phyloP scores from a whole-genome alignment of 495 filamentous ascomycete genomes.

The Immersiella caudata region DNA sequence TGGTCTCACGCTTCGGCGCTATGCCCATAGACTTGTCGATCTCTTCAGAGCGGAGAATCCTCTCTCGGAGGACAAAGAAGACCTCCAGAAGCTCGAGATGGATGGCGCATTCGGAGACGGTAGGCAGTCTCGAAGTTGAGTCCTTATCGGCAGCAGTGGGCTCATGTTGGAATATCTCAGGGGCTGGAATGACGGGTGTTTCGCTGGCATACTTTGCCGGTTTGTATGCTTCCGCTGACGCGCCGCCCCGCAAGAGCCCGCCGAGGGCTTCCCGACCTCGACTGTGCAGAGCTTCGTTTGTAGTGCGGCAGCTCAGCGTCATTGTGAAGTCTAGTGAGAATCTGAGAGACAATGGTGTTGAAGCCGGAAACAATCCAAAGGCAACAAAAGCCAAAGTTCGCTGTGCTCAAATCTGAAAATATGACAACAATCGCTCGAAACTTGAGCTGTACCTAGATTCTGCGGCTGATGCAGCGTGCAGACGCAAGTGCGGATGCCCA shows the following conservation, averaged over 20 bases:
- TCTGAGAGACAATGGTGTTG: background rate
- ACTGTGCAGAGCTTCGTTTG: conserved; percentile 7
- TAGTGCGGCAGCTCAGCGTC: conserved; percentile 13
- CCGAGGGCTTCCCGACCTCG: background rate
- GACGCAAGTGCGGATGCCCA: background rate
- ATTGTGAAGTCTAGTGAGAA: background rate
- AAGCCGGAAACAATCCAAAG: background rate
- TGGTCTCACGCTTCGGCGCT: conserved; percentile 11
- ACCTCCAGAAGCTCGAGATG: conserved; percentile 18
- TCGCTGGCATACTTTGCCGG: background rate
- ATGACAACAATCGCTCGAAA: background rate
- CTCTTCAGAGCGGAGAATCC: conserved; percentile 8
- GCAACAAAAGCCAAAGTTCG: background rate
- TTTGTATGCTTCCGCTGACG: background rate
- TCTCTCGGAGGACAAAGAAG: conserved; percentile 15
- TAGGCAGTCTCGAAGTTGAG: background rate
- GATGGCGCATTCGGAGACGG: conserved; percentile 11
- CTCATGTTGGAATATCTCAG: conserved; percentile 3
- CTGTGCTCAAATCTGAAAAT: background rate
- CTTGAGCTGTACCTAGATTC: background rate
- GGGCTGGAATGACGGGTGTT: conserved; percentile 11
- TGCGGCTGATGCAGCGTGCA: background rate
- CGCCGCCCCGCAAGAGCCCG: background rate
- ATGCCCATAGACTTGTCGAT: conserved; percentile 16
- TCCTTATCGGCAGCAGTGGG: background rate